These are phyloP conservation scores for Bullera alba DNA, from an alignment of 768 basidiomycete genomes.

Conservation along the genomic window DNA sequence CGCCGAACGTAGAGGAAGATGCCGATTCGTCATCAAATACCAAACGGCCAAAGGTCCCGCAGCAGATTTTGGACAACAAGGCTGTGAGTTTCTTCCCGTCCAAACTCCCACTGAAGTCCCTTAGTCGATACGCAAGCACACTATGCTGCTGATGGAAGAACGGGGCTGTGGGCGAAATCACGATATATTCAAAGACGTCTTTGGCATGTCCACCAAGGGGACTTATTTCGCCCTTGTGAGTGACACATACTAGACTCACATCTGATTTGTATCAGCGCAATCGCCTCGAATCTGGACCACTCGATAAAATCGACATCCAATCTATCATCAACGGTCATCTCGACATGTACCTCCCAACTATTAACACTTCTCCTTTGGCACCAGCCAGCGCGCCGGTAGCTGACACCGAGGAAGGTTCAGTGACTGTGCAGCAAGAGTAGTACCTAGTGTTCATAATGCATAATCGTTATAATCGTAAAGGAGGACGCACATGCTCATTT, in stretches of 20 bases:
- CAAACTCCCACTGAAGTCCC: not conserved
- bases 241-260: not conserved
- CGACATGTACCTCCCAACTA: slow-evolving; percentile 32
- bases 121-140: slow-evolving; percentile 40
- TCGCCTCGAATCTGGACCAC: slow-evolving; percentile 5
- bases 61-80: slow-evolving; percentile 37
- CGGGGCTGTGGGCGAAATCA: slow-evolving; percentile 26
- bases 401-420: no score
- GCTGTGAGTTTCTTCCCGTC: slow-evolving; percentile 20
- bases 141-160: slow-evolving; percentile 25
- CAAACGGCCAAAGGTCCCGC: slow-evolving; percentile 25
- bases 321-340: slow-evolving; percentile 21
- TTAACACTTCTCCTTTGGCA: not conserved
- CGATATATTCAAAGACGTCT: slow-evolving; percentile 40
- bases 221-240: slow-evolving; percentile 41
- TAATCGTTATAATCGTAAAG: no score
- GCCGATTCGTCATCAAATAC: not conserved
- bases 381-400: not conserved
- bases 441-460: no score
- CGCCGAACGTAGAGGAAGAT: not conserved
- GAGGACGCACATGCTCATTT: no score
- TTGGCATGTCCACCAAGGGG: slow-evolving; percentile 38
- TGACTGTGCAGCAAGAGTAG: no score
- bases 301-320: slow-evolving; percentile 24
- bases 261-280: slow-evolving; percentile 19